Evolutionary conservation across 2,329 filamentous ascomycete genomes (phyloP).

Genomic region (Stagonosporopsis chrysanthemi): DNA sequence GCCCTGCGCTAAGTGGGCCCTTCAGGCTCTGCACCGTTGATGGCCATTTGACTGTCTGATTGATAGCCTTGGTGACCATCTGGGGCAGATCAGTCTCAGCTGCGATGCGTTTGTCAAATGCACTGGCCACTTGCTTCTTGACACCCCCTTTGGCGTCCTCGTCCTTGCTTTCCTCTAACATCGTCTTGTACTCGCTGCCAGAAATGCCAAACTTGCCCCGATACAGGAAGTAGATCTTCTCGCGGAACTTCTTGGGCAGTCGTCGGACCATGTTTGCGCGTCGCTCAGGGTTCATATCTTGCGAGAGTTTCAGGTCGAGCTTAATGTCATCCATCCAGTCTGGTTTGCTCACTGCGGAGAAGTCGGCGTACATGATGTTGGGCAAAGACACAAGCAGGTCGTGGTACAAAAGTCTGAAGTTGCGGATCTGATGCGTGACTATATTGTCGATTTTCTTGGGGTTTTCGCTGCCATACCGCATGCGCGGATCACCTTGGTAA

Average conservation of each 20-base stretch:
- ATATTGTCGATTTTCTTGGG: conserved; percentile 94
- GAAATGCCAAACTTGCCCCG: conserved; percentile 90
- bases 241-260: conserved; percentile 83
- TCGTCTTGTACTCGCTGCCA: conserved; percentile 79
- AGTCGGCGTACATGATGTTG: conserved; percentile 80
- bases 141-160: conserved; percentile 69
- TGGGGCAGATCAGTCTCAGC: conserved; percentile 73
- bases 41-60: conserved; percentile 90
- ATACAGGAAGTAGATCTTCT: conserved; percentile 93
- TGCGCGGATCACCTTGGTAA: conserved; percentile 95
- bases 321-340: conserved; percentile 68
- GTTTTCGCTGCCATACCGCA: conserved; percentile 89
- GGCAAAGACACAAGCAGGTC: conserved; percentile 89
- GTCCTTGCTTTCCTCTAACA: conserved; percentile 80
- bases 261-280: conserved; percentile 96
- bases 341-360: conserved; percentile 60
- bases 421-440: conserved; percentile 85
- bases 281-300: conserved; percentile 92
- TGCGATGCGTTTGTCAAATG: conserved; percentile 87
- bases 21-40: conserved; percentile 89
- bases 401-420: conserved; percentile 90
- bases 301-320: conserved; percentile 71
- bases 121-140: conserved; percentile 76
- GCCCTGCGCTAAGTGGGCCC: conserved; percentile 79
- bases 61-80: conserved; percentile 78